Evolutionary conservation across 2,329 filamentous ascomycete species (phyloP).

Genomic region (Botryotinia calthae): DNA sequence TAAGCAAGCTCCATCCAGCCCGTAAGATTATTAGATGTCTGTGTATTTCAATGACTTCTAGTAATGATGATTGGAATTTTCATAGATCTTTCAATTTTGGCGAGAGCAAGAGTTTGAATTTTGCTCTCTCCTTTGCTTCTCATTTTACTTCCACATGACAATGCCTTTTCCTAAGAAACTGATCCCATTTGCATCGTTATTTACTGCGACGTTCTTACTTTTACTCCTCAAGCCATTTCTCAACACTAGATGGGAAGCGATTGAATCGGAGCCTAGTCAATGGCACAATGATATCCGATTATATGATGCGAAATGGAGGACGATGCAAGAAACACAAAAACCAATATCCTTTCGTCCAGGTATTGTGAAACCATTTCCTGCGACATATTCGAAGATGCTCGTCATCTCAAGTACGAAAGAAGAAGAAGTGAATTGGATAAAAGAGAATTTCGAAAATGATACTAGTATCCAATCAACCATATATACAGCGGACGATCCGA

Average conservation of each 20-base stretch:
- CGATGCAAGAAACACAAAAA: not conserved
- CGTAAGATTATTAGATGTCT: not conserved
- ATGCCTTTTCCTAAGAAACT: constrained; percentile 16
- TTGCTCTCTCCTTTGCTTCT: not conserved
- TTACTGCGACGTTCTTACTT: not conserved
- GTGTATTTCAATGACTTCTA: not conserved
- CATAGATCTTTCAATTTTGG: not conserved
- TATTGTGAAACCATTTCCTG: not conserved
- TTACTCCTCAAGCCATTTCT: not conserved
- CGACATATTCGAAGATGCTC: constrained; percentile 13
- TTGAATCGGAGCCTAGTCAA: not conserved
- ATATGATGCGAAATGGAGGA: not conserved
- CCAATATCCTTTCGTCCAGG: not conserved
- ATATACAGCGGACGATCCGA: constrained; percentile 33
- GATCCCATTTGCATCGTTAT: not conserved
- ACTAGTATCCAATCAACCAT: constrained; percentile 10
- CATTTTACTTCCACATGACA: not conserved
- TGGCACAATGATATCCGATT: not conserved
- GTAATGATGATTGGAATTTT: not conserved
- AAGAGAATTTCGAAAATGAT: not conserved
- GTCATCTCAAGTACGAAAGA: constrained; percentile 8
- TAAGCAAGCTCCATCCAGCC: not conserved
- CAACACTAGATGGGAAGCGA: not conserved
- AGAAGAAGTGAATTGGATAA: constrained; percentile 11
- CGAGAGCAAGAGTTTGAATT: not conserved